Evolutionary conservation across 2,329 filamentous ascomycete species (phyloP).

Genomic region (Cyphellophora attinorum): DNA sequence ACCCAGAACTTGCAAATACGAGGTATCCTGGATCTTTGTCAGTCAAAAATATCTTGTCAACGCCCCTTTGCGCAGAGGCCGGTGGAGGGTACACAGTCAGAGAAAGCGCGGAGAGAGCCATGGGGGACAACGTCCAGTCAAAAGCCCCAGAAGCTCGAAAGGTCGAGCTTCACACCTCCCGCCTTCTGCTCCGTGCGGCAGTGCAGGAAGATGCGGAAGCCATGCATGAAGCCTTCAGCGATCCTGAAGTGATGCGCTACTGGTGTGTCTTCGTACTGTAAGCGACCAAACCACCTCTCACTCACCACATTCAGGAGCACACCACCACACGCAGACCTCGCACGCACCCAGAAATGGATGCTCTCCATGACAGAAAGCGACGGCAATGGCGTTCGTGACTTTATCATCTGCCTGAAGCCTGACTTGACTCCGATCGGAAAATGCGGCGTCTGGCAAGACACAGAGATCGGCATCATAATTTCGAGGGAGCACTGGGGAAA

Average conservation of each 20-base stretch:
- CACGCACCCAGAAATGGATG: conserved; percentile 8
- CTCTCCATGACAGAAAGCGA: conserved; percentile 5
- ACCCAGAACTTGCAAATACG: too few species aligned
- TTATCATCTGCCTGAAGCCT: conserved; percentile 10
- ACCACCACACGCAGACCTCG: conserved; percentile 5
- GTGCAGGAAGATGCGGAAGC: conserved; percentile 4
- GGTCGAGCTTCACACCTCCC: conserved; percentile 6
- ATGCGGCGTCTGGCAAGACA: conserved; percentile 9
- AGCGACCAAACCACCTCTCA: background rate
- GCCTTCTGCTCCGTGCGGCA: conserved; percentile 12
- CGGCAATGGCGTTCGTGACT: conserved; percentile 13
- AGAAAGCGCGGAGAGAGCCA: too few species aligned
- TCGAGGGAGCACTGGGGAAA: conserved; percentile 8
- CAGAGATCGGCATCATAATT: conserved; percentile 14
- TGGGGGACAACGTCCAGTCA: too few species aligned
- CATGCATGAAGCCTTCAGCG: conserved; percentile 10
- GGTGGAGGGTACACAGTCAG: too few species aligned
- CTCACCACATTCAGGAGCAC: conserved; percentile 6
- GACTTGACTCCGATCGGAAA: conserved; percentile 10
- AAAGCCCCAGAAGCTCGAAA: too few species aligned
- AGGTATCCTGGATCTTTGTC: too few species aligned
- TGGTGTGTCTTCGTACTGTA: conserved; percentile 6
- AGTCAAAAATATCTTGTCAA: too few species aligned
- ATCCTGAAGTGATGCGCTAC: conserved; percentile 14
- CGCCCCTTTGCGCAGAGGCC: too few species aligned